Base-by-base conservation (phyloP, 2,329 filamentous ascomycete genomes). In the Thielaviopsis euricoi region DNA sequence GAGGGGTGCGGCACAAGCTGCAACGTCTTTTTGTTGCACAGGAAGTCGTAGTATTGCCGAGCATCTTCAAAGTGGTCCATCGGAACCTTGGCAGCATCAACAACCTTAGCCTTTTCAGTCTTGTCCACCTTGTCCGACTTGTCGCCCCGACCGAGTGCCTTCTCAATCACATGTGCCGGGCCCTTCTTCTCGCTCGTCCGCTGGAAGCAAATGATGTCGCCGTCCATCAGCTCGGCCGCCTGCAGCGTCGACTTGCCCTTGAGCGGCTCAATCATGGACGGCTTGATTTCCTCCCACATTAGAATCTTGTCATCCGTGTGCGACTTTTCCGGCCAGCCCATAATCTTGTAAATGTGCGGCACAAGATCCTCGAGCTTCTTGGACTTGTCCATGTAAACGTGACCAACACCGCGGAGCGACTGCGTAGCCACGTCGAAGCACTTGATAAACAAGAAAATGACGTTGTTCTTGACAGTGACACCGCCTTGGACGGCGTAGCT, bases 281-380 rank as follows among this genome's bases (percentile, higher is more conserved):
- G 89, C 71, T 97, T 98, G 71, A 98, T 97, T 74, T 98, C 93
- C 72, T 98, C 93, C 73, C 84, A 97, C 22, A 98, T 78, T n/a
- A 76, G 68, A 43, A 82, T 68, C 66, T 78, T 80, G 60, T 84
- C 80, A 6, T 80, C 78, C 1, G 72, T 79, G 2, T 80, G 75
- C 3, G 86, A 79, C 62, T 86, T 89, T 1, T 86, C 79, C 23
- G 86, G 80, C 91, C 93, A 97, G 13, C 81, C 79, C 88, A 97
- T 93, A 67, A 85, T 81, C 64, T 86, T 82, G 59, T 86, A 72
- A 60, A 98, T 96, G 29, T 80, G 72, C 1, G 87, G 82, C 4
- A 85, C 81, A 26, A 97, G 73, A 54, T 98, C 93, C 60, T 86
- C 82, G 2, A 97, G 88, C 69, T 87, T 95, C 69, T 90, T 89